Base-by-base conservation (phyloP, 108 stramenopile species). In the Cylindrotheca closterium region DNA sequence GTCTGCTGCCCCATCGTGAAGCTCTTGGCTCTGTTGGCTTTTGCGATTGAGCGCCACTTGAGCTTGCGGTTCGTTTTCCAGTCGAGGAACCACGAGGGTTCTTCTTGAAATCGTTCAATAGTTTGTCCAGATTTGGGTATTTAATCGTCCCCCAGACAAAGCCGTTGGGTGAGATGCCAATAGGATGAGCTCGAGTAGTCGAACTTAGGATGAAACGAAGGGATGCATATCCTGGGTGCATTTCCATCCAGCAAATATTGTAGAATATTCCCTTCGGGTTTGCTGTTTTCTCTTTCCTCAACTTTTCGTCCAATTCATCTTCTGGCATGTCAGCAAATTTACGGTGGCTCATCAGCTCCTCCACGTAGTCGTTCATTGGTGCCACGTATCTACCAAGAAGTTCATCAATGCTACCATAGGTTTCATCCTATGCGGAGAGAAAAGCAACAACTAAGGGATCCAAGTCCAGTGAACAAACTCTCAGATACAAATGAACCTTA, bases 391-490 rank as follows among this genome's bases (percentile, higher is more conserved):
- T 74, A 31, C 88, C 92, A n/a, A 88, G 56, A 42, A 93, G 64
- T 54, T 93, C 92, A 69, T 93, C 92, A 69, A 93, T 90, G 73
- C 92, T 93, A 51, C 79, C 92, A 64, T 84, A 93, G 19, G 76
- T 74, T 64, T 93, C 86, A 55, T 83, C 81, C 80, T 42, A 15
- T 10, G 15, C 7, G 10, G 37, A 42, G 10, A 42, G 37, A 42
- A 42, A 15, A 10, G n/a, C n/a, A n/a, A n/a, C n/a, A n/a, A n/a
- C n/a, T n/a, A 79, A 47, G 47, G 24, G 33, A 2, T 19, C 42
- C 30, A 23, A 25, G 3, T 8, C 26, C 25, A 59, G 57, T 4
- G 29, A 49, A 31, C 1, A 29, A 55, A 57, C 1, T 47, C 33
- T 49, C 23, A 49, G 75, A 47, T 71, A 77, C 82, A 68, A 15